A percentile compares a stretch with the other conserved stretches of the same genome.
Evolutionary conservation across 768 basidiomycete genomes (phyloP).

Genomic region (Lactarius trivialis): DNA sequence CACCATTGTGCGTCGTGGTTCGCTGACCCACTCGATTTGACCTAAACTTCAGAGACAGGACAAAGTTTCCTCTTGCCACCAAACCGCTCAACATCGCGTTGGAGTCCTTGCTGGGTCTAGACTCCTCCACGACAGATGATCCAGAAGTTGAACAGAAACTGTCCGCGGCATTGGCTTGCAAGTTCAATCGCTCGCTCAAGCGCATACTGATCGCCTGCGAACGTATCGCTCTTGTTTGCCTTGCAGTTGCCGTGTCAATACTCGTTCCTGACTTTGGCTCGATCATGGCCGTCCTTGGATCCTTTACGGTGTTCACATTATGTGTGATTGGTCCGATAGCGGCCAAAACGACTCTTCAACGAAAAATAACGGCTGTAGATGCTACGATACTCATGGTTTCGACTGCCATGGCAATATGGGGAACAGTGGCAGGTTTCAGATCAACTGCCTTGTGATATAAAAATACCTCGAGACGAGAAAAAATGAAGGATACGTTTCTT

Average conservation of each 20-base stretch:
- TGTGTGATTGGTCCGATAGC: conserved; percentile 59
- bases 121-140: conserved; percentile 28
- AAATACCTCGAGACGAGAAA: neutral
- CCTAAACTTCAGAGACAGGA: conserved; percentile 36
- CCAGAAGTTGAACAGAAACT: conserved; percentile 21
- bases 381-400: conserved; percentile 45
- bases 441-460: conserved; percentile 24
- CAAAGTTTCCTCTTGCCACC: conserved; percentile 82
- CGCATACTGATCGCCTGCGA: conserved; percentile 43
- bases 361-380: conserved; percentile 47
- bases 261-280: conserved; percentile 73
- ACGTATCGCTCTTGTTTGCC: conserved; percentile 48
- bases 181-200: conserved; percentile 31
- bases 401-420: conserved; percentile 67
- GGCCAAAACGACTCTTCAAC: conserved; percentile 57
- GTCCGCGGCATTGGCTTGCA: conserved; percentile 26
- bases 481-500: neutral
- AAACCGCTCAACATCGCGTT: conserved; percentile 80
- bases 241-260: conserved; percentile 66
- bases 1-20: conserved; percentile 50
- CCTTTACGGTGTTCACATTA: conserved; percentile 67
- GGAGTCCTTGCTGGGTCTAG: conserved; percentile 69
- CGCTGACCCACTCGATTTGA: conserved; percentile 15
- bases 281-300: conserved; percentile 86
- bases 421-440: conserved; percentile 60